Evolutionary conservation across 352 stramenopile species (phyloP).

Genomic region (Phytophthora sp.): DNA sequence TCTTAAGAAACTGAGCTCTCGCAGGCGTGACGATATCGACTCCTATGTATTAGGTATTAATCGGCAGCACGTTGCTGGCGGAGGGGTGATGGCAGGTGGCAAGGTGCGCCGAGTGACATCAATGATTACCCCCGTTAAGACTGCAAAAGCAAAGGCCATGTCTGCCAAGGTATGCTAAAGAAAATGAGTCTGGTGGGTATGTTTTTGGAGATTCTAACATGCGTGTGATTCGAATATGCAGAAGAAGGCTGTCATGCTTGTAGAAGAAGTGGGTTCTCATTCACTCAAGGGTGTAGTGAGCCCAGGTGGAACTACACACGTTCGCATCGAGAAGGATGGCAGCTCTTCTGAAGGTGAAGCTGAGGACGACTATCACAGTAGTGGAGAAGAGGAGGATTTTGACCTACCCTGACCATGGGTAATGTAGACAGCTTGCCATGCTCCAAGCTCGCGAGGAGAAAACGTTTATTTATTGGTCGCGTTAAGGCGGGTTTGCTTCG

Average conservation of each 20-base stretch:
- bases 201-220: too few species aligned
- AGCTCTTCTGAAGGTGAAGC: slow-evolving; percentile 56
- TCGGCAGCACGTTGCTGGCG: slow-evolving; percentile 48
- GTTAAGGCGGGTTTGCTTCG: not conserved
- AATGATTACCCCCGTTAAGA: slow-evolving; percentile 13
- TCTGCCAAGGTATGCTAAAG: slow-evolving; percentile 35
- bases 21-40: slow-evolving; percentile 74
- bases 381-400: slow-evolving; percentile 35
- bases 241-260: slow-evolving; percentile 54
- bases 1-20: slow-evolving; percentile 61
- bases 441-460: not conserved
- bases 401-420: slow-evolving; percentile 23
- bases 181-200: not conserved
- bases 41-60: slow-evolving; percentile 79
- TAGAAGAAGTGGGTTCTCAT: slow-evolving; percentile 49
- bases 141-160: slow-evolving; percentile 30
- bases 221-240: too few species aligned
- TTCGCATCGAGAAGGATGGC: slow-evolving; percentile 60
- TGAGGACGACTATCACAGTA: slow-evolving; percentile 36
- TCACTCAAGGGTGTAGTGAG: slow-evolving; percentile 63
- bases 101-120: slow-evolving; percentile 40
- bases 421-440: not conserved
- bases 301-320: slow-evolving; percentile 64
- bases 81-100: slow-evolving; percentile 38
- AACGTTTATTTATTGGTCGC: slow-evolving; percentile 32